A percentile compares a stretch with the other conserved stretches of the same genome.
These are phyloP conservation scores for Warburgia ugandensis DNA, from an alignment of 164 flowering plant genomes.

Conservation along the genomic window DNA sequence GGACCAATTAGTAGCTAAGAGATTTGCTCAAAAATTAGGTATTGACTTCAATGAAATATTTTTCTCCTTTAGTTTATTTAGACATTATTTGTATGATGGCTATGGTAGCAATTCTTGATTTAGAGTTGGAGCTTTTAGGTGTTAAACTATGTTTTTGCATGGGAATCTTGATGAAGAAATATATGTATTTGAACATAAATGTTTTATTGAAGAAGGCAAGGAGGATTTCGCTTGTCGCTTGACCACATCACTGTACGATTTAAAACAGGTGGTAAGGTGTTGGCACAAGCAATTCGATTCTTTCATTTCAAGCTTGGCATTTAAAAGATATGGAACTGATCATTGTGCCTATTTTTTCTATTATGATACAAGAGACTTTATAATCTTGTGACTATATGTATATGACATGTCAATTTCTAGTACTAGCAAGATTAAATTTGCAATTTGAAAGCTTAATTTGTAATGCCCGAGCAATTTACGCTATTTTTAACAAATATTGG, in stretches of 20 bases:
- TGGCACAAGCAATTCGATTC: background rate
- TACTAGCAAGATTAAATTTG: background rate
- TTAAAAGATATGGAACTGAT: background rate
- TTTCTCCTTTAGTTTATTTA: too few relatives aligned
- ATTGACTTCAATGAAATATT: too few relatives aligned
- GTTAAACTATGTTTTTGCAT: background rate
- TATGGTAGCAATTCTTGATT: background rate
- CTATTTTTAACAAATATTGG: too few relatives aligned
- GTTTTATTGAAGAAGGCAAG: background rate
- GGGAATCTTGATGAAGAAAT: background rate
- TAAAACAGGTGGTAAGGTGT: background rate
- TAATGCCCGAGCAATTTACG: too few relatives aligned
- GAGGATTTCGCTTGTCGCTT: background rate
- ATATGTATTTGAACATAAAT: background rate
- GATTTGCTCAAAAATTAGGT: too few relatives aligned
- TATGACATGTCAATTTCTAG: background rate
- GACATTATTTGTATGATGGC: too few relatives aligned
- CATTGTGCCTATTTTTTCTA: background rate
- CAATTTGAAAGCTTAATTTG: background rate
- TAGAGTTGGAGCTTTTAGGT: background rate
- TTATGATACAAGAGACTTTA: background rate
- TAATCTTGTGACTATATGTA: background rate
- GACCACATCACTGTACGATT: background rate
- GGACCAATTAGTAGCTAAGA: background rate
- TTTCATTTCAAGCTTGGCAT: background rate